Evolutionary conservation across 73 alveolate genomes (phyloP).

Genomic region (Tetrahymena borealis): DNA sequence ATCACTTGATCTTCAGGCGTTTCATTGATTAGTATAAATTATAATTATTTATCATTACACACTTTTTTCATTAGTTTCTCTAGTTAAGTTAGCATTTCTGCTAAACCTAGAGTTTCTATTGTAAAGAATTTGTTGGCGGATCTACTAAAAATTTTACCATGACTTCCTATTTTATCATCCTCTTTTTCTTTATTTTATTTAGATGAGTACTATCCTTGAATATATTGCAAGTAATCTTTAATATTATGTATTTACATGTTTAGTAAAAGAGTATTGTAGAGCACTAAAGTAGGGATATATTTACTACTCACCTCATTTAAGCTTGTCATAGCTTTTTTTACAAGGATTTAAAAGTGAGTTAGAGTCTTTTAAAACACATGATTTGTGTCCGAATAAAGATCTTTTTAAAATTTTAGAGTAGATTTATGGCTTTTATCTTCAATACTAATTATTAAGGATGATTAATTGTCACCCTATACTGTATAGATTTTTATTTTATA

Average conservation of each 20-base stretch:
- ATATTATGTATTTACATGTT: background rate
- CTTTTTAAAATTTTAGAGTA: background rate
- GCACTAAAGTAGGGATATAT: background rate
- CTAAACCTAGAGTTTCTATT: background rate
- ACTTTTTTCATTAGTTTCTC: background rate
- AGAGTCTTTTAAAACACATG: background rate
- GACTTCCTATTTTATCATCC: background rate
- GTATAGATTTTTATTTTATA: background rate
- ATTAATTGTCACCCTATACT: background rate
- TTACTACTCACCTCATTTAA: background rate
- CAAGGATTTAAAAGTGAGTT: background rate
- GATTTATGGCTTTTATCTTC: slow-evolving; percentile 1
- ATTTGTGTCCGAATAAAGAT: background rate
- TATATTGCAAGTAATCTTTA: background rate
- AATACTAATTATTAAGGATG: background rate
- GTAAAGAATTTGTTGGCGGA: background rate
- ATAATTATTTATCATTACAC: background rate
- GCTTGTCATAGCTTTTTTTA: background rate
- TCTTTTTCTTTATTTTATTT: background rate
- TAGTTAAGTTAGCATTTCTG: background rate
- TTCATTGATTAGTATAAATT: background rate
- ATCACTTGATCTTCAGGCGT: background rate
- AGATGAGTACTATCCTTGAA: background rate
- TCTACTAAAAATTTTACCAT: background rate
- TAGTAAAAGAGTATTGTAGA: background rate